A percentile compares a stretch with the other conserved stretches of the same genome.
Evolutionary conservation across 805 yeast genomes (phyloP).

Genomic region (Wickerhamiella qilinensis): DNA sequence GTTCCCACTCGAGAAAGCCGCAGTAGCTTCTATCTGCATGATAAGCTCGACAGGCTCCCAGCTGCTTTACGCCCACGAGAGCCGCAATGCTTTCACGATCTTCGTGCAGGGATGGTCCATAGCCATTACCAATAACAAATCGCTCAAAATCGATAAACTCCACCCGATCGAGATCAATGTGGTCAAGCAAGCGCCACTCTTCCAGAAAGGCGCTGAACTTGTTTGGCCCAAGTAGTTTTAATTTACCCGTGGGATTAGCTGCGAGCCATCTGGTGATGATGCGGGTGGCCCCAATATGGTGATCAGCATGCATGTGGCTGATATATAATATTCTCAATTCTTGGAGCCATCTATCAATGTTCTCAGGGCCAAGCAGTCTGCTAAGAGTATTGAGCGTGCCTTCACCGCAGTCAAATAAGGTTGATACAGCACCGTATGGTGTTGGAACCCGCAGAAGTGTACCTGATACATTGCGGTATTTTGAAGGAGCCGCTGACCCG

Average conservation of each 20-base stretch:
- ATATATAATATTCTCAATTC: constrained; percentile 55
- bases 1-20: constrained; percentile 31
- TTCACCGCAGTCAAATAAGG: constrained; percentile 89
- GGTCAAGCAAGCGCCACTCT: constrained; percentile 38
- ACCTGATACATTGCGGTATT: constrained; percentile 70
- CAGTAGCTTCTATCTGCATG: constrained; percentile 81
- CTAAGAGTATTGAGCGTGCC: constrained; percentile 61
- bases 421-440: constrained; percentile 19
- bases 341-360: constrained; percentile 29
- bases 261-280: constrained; percentile 49
- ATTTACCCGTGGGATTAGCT: constrained; percentile 9
- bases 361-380: constrained; percentile 41
- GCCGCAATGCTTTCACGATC: neutral
- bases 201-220: constrained; percentile 46
- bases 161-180: constrained; percentile 24
- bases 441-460: constrained; percentile 58
- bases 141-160: constrained; percentile 45
- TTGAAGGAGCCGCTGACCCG: constrained; percentile 81
- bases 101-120: constrained; percentile 1
- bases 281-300: constrained; percentile 71
- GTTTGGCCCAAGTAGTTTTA: constrained; percentile 62
- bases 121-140: constrained; percentile 27
- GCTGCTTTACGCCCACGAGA: neutral
- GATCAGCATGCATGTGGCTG: constrained; percentile 95
- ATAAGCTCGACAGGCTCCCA: constrained; percentile 49